A percentile compares a stretch with the other conserved stretches of the same genome.
Conservation (phyloP, 345 rosid species). For the Brassica rapa region DNA sequence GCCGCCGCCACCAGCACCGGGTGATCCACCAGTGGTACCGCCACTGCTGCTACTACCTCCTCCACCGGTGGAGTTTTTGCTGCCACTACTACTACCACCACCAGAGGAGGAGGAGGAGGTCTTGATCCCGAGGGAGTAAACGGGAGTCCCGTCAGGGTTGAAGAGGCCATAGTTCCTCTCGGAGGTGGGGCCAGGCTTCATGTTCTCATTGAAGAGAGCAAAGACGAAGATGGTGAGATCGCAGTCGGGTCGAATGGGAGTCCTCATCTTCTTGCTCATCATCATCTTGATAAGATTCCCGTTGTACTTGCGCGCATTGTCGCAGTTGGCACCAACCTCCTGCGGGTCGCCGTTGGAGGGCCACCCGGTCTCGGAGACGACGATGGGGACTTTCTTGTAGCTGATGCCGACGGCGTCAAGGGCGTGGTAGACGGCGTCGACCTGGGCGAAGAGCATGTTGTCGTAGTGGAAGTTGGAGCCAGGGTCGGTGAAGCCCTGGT, state of each 20-base stretch:
- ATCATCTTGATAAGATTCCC: constrained; percentile 75
- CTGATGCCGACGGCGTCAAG: constrained; percentile 48
- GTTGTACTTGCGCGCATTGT: constrained; percentile 86
- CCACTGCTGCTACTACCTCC: constrained; percentile 23
- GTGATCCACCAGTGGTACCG: constrained; percentile 29
- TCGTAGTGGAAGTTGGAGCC: constrained; percentile 69
- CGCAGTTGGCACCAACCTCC: constrained; percentile 77
- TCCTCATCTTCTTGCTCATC: constrained; percentile 65
- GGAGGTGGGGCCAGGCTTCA: constrained; percentile 95
- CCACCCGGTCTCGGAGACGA: constrained; percentile 97
- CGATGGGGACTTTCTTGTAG: constrained; percentile 67
- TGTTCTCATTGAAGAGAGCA: constrained; percentile 92
- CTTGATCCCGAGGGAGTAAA: constrained; percentile 61
- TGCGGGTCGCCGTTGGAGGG: constrained; percentile 87
- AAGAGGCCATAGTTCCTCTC: constrained; percentile 98
- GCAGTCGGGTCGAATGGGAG: constrained; percentile 75
- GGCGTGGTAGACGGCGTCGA: constrained; percentile 88
- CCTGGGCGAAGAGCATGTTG: constrained; percentile 94
- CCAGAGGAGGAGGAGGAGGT: constrained; percentile 21
- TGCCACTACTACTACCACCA: constrained; percentile 5
- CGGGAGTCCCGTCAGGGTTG: constrained; percentile 83
- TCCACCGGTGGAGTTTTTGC: constrained; percentile 25
- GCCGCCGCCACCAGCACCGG: constrained; percentile 23
- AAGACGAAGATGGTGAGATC: constrained; percentile 81
- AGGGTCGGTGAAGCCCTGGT: constrained; percentile 73